Evolutionary conservation across 352 stramenopile genomes (phyloP), one percentile per base, ranked within the genome.

Genomic region (Globisporangium heterothallicum): DNA sequence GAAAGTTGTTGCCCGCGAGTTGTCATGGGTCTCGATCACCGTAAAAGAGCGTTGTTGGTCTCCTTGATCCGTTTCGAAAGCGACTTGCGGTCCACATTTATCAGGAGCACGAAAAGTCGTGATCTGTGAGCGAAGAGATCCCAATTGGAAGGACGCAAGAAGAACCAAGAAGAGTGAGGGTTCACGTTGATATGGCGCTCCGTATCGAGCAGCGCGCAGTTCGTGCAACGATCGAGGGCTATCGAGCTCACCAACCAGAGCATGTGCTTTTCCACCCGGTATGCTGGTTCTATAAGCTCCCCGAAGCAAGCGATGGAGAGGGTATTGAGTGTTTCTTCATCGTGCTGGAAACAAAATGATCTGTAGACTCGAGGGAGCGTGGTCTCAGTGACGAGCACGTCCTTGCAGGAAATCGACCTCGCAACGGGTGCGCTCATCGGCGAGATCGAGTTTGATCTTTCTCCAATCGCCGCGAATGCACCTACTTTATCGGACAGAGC

Each of bases 401-500:
- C 65, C 16, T 48, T 91, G 30, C 72, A 86, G 43, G 82, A 93
- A 50, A 48, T 91, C 25, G 76, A 93, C 27, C 56, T 73, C 4
- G 53, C 59, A 2, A 78, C 72, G 18, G 79, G 79, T 32, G 70
- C 73, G 2, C 42, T 84, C 5, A 55, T 87, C 6, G 70, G 74
- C 21, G 70, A 89, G 35, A 77, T 78, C 40, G 59, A 66, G 24
- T 91, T 91, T 49, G 82, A 93, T 53, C 65, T 87, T 53, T 42
- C 75, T 14, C 34, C 66, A 14, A 38, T 66, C 42, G 49, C 30
- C 5, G 36, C 40, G 30, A 42, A 24, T 29, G 35, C 34, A 41
- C 21, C 36, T 10, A 3, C 30, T n/a, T 24, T 27, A 14, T 21
- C n/a, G 6, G 53, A 59, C 27, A 60, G 56, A 26, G 47, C 34